Conservation (phyloP, 2,329 filamentous ascomycete genomes). For the Aspergillus jensenii region DNA sequence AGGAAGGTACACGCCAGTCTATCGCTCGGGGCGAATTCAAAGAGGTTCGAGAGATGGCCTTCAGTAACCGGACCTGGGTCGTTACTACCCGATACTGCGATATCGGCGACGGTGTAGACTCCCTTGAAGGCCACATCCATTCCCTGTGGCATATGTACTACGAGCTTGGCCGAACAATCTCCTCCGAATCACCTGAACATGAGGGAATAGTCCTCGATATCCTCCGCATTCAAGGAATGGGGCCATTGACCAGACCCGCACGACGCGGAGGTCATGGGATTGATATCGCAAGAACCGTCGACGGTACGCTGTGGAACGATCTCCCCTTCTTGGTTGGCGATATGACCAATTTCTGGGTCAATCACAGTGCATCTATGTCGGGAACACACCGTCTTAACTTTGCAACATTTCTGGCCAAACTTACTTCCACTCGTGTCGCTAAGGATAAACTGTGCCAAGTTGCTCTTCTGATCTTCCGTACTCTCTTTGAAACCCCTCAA, state of each 20-base stretch:
- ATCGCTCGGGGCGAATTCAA: background rate
- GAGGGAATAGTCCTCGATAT: constrained; percentile 25
- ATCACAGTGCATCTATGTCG: constrained; percentile 16
- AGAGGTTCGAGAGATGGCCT: constrained; percentile 9
- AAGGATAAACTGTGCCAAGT: constrained; percentile 23
- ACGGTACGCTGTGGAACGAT: constrained; percentile 26
- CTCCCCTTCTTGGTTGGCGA: constrained; percentile 22
- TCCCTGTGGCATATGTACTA: constrained; percentile 25
- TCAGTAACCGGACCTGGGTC: constrained; percentile 16
- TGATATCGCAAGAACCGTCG: constrained; percentile 24
- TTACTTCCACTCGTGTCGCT: constrained; percentile 21
- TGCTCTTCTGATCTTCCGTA: constrained; percentile 20
- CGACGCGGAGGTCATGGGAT: constrained; percentile 14
- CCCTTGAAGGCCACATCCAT: constrained; percentile 18
- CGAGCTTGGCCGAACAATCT: constrained; percentile 15
- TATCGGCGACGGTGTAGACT: constrained; percentile 19
- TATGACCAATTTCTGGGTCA: constrained; percentile 24
- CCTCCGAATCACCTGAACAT: constrained; percentile 18
- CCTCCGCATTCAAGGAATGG: constrained; percentile 21
- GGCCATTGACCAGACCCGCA: constrained; percentile 17
- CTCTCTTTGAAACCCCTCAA: constrained; percentile 16
- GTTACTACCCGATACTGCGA: constrained; percentile 17
- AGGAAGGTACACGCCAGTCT: background rate
- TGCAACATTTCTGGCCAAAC: constrained; percentile 23
- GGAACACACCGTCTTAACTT: constrained; percentile 19